A percentile compares a stretch with the other conserved stretches of the same genome.
phyloP scores from a whole-genome alignment of 2,329 filamentous ascomycete genomes.

The Daldinia sp. region DNA sequence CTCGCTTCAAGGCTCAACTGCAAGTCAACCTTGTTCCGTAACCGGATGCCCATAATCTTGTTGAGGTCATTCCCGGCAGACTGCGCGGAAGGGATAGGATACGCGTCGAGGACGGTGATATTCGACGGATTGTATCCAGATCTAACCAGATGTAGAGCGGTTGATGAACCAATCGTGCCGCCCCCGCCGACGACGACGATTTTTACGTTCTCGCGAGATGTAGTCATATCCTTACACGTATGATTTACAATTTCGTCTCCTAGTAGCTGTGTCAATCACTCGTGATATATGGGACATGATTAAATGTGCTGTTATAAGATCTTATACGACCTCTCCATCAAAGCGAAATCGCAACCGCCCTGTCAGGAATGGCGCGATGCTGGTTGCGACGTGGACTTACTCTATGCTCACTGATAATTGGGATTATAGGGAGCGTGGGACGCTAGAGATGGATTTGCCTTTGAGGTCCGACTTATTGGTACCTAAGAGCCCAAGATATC shows the following conservation, averaged over 20 bases:
- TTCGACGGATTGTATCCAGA: slow-evolving; percentile 53
- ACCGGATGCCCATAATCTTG: slow-evolving; percentile 55
- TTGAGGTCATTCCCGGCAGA: slow-evolving; percentile 58
- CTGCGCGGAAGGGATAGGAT: slow-evolving; percentile 55
- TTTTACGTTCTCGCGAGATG: slow-evolving; percentile 38
- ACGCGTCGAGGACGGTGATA: slow-evolving; percentile 57
- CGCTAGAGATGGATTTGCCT: not conserved
- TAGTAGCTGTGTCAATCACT: not conserved
- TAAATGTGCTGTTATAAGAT: slow-evolving; percentile 2
- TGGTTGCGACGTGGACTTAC: slow-evolving; percentile 16
- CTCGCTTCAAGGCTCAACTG: slow-evolving; percentile 47
- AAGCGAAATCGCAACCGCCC: slow-evolving; percentile 17
- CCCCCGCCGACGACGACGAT: slow-evolving; percentile 57
- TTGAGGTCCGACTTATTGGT: too few species aligned
- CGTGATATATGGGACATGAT: not conserved
- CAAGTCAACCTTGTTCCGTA: slow-evolving; percentile 45
- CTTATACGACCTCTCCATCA: not conserved
- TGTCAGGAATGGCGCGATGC: slow-evolving; percentile 22
- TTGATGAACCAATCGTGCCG: slow-evolving; percentile 57
- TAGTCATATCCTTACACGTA: slow-evolving; percentile 35
- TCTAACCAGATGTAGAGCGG: slow-evolving; percentile 55
- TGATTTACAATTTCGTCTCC: not conserved
- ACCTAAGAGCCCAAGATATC: too few species aligned
- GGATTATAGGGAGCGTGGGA: slow-evolving; percentile 25
- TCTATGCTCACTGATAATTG: slow-evolving; percentile 18